Conservation (phyloP, 345 rosid species). For the Salix arbutifolia region DNA sequence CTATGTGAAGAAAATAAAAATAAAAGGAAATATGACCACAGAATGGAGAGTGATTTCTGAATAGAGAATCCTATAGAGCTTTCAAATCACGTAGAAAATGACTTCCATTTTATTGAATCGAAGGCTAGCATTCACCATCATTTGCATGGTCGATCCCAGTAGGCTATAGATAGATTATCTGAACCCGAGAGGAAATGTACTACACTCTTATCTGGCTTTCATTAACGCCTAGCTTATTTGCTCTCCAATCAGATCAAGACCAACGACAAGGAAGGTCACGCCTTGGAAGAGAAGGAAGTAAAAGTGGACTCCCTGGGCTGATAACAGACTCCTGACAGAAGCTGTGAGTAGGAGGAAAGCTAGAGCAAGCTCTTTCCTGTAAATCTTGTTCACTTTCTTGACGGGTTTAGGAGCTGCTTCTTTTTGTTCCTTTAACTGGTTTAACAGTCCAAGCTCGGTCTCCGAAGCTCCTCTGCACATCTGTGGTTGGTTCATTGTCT, state of each 20-base stretch:
- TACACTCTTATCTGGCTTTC: background rate
- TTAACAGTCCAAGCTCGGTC: conserved; percentile 60
- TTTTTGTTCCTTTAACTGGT: conserved; percentile 49
- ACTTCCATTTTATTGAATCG: conserved; percentile 21
- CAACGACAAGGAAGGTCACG: conserved; percentile 68
- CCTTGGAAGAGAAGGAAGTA: conserved; percentile 88
- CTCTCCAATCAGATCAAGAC: conserved; percentile 80
- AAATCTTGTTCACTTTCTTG: conserved; percentile 67
- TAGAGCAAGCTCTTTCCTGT: conserved; percentile 67
- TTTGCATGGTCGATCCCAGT: background rate
- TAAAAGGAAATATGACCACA: conserved; percentile 12
- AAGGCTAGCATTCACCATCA: conserved; percentile 8
- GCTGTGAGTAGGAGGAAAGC: conserved; percentile 84
- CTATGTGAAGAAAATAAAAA: conserved; percentile 2
- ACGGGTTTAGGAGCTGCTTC: conserved; percentile 38
- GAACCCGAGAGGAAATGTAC: background rate
- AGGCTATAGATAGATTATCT: background rate
- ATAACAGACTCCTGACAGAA: conserved; percentile 59
- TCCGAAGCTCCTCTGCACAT: conserved; percentile 63
- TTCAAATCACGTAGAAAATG: conserved; percentile 7
- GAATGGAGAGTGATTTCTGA: conserved; percentile 8
- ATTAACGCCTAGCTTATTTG: conserved; percentile 53
- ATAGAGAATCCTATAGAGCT: conserved; percentile 3
- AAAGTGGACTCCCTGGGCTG: conserved; percentile 84
- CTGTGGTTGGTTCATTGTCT: conserved; percentile 42